phyloP scores from a whole-genome alignment of 2,329 filamentous ascomycete genomes.

The Ilyonectria mors-panacis region DNA sequence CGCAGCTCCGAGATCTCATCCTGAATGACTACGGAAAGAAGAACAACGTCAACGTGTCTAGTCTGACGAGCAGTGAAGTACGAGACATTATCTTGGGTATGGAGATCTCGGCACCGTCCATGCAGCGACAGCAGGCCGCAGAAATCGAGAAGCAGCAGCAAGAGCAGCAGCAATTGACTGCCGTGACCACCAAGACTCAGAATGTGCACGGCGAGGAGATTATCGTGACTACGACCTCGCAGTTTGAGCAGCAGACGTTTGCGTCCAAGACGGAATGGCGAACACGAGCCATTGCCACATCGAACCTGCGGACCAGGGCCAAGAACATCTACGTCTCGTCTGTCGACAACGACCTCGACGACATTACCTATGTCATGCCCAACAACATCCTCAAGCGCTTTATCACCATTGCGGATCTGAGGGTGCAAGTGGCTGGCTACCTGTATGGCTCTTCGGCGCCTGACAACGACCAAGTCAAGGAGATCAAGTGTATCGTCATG shows the following conservation, averaged over 20 bases:
- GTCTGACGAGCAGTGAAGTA: conserved; percentile 95
- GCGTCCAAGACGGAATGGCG: conserved; percentile 99
- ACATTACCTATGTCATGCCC: conserved; percentile 97
- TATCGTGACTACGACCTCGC: conserved; percentile 96
- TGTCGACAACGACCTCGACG: conserved; percentile 91
- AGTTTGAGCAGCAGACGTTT: conserved; percentile 98
- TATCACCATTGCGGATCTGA: conserved; percentile 96
- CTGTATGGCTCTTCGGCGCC: conserved; percentile 93
- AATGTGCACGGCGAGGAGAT: conserved; percentile 98
- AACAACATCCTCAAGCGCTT: conserved; percentile 99
- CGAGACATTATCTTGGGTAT: conserved; percentile 99
- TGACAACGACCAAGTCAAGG: conserved; percentile 97
- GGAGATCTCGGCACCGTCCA: conserved; percentile 98
- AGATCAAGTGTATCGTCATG: conserved; percentile 97
- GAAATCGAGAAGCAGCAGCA: conserved; percentile 99
- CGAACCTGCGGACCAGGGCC: conserved; percentile 90
- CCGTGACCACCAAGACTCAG: conserved; percentile 97
- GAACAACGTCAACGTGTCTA: conserved; percentile 99
- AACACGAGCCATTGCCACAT: conserved; percentile 95
- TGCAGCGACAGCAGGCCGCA: conserved; percentile 98
- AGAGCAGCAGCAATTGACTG: conserved; percentile 95
- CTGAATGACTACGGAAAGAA: conserved; percentile 99
- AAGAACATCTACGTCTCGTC: conserved; percentile 99
- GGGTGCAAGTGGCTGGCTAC: conserved; percentile 96
- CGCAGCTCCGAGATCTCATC: conserved; percentile 93